Base-by-base conservation (phyloP, 164 flowering plant genomes). In the Liquidambar formosana region DNA sequence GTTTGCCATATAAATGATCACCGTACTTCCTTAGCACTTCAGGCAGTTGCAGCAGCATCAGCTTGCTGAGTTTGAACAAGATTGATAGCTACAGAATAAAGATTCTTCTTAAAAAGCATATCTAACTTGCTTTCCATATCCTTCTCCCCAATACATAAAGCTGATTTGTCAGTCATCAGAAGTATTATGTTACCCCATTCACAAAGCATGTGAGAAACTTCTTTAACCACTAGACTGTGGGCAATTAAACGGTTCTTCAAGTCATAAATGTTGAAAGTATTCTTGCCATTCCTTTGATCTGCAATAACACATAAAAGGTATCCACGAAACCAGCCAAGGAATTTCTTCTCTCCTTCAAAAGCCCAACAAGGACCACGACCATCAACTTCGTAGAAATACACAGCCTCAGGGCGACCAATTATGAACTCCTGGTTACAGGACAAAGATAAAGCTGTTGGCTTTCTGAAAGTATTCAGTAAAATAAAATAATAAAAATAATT, bases 281-380 rank as follows among this genome's bases (percentile, higher is more conserved):
- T 83, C 77, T 80, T 93, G 49, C 79, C 83, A 65, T 64, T 88
- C 78, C 90, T 88, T 78, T 86, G 96, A 76, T 93, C 97, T 57
- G 88, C 84, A 79, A 88, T 83, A 64, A 96, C 95, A 82, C 95
- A 89, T 70, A 96, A 77, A 44, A 96, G 89, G 74, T 96, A 96
- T 12, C 99, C 97, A 72, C 99, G 93, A 73, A 92, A 96, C 99
- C 99, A 96, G 22, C 99, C 98, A 33, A 93, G 65, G 65, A 96
- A 84, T 66, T 86, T 92, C 74, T 93, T 96, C 82, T 93, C 97
- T 62, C 98, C 99, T 68, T 96, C 98, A 83, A 96, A 93, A 48
- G 99, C 98, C 97, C 95, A 93, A 74, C 97, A 96, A 56, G 99
- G 98, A 73, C 97, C 99, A 56, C 99, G 96, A 6, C 99, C 99